Conservation (phyloP, 176 grass and related monocot genomes). For the Rhynchospora pubera region DNA sequence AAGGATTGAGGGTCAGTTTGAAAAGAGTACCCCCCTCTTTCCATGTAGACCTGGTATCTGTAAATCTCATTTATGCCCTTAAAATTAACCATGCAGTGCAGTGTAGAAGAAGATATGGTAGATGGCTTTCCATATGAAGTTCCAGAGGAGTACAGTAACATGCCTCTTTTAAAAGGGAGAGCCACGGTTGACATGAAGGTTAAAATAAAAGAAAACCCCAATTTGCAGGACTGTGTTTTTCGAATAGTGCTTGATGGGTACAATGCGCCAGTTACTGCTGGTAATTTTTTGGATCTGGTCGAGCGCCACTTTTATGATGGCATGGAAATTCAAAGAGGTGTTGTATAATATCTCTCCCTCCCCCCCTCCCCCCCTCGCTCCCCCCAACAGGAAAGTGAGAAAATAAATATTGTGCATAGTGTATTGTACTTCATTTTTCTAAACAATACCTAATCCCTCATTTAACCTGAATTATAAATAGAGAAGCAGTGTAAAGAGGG, state of each 20-base stretch:
- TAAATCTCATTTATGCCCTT: slow-evolving; percentile 89
- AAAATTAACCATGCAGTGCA: slow-evolving; percentile 99
- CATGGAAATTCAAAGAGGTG: slow-evolving; percentile 98
- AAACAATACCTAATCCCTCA: neutral
- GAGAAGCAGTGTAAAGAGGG: neutral
- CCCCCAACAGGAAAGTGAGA: neutral
- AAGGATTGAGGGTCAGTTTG: too few relatives aligned
- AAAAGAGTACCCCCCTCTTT: too few relatives aligned
- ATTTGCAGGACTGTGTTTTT: slow-evolving; percentile 75
- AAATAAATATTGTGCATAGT: neutral
- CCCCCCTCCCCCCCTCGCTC: neutral
- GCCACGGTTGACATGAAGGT: slow-evolving; percentile 96
- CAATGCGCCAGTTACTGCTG: slow-evolving; percentile 85
- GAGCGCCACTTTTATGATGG: slow-evolving; percentile 93
- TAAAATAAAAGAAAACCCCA: slow-evolving; percentile 96
- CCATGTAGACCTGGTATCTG: neutral
- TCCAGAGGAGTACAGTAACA: slow-evolving; percentile 75
- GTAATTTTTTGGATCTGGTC: slow-evolving; percentile 91
- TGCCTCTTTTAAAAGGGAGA: slow-evolving; percentile 97
- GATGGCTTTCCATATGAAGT: slow-evolving; percentile 90
- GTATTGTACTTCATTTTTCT: neutral
- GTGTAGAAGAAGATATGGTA: slow-evolving; percentile 99
- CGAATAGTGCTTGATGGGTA: slow-evolving; percentile 93
- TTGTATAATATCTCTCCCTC: neutral
- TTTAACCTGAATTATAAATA: neutral